phyloP scores from a whole-genome alignment of 2,329 filamentous ascomycete genomes.

The Aureobasidium sp. region DNA sequence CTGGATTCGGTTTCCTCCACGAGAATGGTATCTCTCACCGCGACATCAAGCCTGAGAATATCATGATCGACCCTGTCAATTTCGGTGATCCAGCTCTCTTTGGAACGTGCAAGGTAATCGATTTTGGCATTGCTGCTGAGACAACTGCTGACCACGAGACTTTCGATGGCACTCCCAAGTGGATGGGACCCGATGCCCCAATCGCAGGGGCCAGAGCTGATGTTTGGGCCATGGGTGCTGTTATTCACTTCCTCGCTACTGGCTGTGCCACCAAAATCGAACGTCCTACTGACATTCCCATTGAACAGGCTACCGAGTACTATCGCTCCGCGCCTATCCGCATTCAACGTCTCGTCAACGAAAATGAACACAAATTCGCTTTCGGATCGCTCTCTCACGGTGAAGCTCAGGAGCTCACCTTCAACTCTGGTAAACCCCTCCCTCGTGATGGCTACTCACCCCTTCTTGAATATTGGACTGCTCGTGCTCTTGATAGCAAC shows the following conservation, averaged over 20 bases:
- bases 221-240: conserved; percentile 1
- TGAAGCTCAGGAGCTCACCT: neutral
- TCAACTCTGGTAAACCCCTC: neutral
- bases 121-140: conserved; percentile 4
- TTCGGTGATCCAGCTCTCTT: neutral
- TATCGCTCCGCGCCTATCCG: neutral
- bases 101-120: neutral
- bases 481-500: neutral
- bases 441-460: conserved; percentile 2
- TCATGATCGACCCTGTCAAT: conserved; percentile 73
- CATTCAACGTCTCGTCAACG: neutral
- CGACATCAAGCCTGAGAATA: conserved; percentile 91
- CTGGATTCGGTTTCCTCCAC: conserved; percentile 96
- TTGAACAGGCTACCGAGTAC: neutral
- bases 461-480: neutral
- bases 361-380: neutral
- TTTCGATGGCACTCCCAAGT: neutral
- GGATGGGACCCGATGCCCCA: neutral
- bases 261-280: neutral
- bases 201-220: neutral
- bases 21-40: conserved; percentile 93
- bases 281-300: neutral
- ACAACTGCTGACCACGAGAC: neutral
- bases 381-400: neutral
- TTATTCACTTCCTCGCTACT: conserved; percentile 2